These are phyloP conservation scores for Persicaria maculosa DNA, from an alignment of 148 eudicot genomes.

Conservation along the genomic window DNA sequence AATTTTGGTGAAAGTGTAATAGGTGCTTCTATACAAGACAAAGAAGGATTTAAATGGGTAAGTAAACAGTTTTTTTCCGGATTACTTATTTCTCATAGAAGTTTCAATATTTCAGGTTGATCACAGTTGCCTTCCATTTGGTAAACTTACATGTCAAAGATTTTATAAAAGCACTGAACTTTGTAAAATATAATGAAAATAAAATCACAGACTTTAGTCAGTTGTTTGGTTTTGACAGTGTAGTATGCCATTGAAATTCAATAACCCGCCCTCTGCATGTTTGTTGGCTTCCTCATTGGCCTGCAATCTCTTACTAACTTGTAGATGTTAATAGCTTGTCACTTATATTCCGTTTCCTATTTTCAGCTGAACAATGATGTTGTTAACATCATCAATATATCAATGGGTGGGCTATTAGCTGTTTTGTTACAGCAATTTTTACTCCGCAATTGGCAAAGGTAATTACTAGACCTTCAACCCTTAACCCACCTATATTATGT, in stretches of 20 bases:
- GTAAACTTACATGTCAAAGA: background rate
- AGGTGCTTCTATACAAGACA: constrained; percentile 83
- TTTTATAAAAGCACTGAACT: too few species aligned
- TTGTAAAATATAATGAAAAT: too few species aligned
- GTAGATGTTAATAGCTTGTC: too few species aligned
- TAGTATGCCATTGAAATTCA: too few species aligned
- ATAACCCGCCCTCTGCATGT: background rate
- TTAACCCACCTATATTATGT: background rate
- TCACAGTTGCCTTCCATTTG: background rate
- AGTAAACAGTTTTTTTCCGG: constrained; percentile 14
- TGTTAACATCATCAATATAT: constrained; percentile 81
- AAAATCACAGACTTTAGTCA: too few species aligned
- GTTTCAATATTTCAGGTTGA: background rate
- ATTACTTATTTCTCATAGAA: background rate
- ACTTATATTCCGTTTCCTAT: background rate
- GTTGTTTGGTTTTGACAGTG: too few species aligned
- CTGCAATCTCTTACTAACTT: background rate
- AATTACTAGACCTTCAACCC: background rate
- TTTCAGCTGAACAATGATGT: constrained; percentile 86
- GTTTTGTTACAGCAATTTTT: constrained; percentile 54
- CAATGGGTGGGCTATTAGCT: constrained; percentile 75
- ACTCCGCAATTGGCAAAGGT: constrained; percentile 31
- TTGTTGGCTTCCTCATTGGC: background rate
- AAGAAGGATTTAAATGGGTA: constrained; percentile 85
- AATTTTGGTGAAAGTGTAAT: constrained; percentile 86